Evolutionary conservation across 2,329 filamentous ascomycete species (phyloP).

Genomic region (Lasiodiplodia citricola): DNA sequence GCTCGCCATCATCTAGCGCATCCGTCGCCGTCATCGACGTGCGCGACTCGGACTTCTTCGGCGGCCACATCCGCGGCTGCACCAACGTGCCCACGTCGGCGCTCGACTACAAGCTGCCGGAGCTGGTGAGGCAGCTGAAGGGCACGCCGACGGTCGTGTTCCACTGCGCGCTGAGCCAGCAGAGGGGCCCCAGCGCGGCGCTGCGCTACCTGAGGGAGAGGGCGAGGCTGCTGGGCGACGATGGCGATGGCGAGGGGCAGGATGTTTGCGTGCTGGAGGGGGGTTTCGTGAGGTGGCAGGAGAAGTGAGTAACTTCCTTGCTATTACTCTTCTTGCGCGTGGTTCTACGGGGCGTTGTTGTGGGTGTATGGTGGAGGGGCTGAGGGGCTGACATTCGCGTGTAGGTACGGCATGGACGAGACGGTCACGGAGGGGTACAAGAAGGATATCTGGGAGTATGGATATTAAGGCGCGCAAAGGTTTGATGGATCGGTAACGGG

Average conservation of each 20-base stretch:
- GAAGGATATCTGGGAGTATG: conserved; percentile 81
- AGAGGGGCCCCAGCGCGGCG: conserved; percentile 85
- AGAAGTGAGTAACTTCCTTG: conserved; percentile 56
- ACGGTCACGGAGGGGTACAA: conserved; percentile 82
- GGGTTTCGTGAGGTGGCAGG: conserved; percentile 90
- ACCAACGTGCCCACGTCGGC: conserved; percentile 75
- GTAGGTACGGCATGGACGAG: conserved; percentile 73
- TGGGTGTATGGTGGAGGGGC: background rate
- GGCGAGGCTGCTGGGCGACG: conserved; percentile 53
- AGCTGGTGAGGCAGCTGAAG: conserved; percentile 77
- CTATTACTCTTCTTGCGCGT: background rate
- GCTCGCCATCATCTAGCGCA: conserved; percentile 32
- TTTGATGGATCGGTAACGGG: background rate
- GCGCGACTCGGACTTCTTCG: conserved; percentile 86
- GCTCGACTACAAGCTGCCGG: conserved; percentile 78
- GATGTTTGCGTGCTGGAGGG: conserved; percentile 80
- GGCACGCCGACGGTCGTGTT: conserved; percentile 87
- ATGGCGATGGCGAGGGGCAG: conserved; percentile 55
- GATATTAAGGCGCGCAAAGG: conserved; percentile 30
- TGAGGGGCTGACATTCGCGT: conserved; percentile 4
- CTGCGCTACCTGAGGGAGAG: conserved; percentile 77
- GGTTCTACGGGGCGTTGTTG: background rate
- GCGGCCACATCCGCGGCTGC: conserved; percentile 83
- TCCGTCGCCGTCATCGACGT: conserved; percentile 82
- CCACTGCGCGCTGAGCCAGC: conserved; percentile 91